Percentiles rank a stretch among this genome's conserved stretches.
phyloP scores from a whole-genome alignment of 2,329 filamentous ascomycete genomes.

The Aplosporella prunicola region DNA sequence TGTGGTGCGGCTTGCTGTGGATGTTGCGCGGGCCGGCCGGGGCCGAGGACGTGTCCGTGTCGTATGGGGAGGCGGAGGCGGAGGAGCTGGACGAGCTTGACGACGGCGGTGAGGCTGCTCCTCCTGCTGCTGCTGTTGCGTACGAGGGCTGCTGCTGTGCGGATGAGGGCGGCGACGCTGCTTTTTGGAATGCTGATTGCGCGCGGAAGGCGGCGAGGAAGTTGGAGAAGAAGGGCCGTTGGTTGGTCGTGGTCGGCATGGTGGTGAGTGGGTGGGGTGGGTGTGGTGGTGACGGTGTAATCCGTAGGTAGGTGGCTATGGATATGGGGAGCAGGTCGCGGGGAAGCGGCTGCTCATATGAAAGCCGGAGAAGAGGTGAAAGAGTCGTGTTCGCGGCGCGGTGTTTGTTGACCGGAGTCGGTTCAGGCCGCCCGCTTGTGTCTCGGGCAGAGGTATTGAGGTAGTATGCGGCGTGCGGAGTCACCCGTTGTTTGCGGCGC shows the following conservation, averaged over 20 bases:
- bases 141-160: conserved; percentile 25
- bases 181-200: conserved; percentile 51
- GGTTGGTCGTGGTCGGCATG: conserved; percentile 38
- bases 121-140: too few relatives aligned
- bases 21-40: conserved; percentile 23
- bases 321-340: too few relatives aligned
- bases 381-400: too few relatives aligned
- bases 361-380: too few relatives aligned
- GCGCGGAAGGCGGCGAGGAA: conserved; percentile 60
- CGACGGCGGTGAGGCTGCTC: conserved; percentile 27
- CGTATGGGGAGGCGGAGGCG: conserved; percentile 14
- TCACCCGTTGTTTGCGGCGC: too few relatives aligned
- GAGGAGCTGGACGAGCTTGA: conserved; percentile 29
- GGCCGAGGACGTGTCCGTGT: conserved; percentile 26
- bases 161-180: conserved; percentile 36
- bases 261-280: conserved; percentile 1
- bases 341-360: too few relatives aligned
- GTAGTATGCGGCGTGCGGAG: too few relatives aligned
- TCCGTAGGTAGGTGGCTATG: too few relatives aligned
- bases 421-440: too few relatives aligned
- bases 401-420: too few relatives aligned
- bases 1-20: neutral
- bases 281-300: conserved; percentile 1
- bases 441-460: too few relatives aligned
- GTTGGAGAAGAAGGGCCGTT: conserved; percentile 56